Evolutionary conservation across 345 rosid genomes (phyloP).

Genomic region (Camelina sativa): DNA sequence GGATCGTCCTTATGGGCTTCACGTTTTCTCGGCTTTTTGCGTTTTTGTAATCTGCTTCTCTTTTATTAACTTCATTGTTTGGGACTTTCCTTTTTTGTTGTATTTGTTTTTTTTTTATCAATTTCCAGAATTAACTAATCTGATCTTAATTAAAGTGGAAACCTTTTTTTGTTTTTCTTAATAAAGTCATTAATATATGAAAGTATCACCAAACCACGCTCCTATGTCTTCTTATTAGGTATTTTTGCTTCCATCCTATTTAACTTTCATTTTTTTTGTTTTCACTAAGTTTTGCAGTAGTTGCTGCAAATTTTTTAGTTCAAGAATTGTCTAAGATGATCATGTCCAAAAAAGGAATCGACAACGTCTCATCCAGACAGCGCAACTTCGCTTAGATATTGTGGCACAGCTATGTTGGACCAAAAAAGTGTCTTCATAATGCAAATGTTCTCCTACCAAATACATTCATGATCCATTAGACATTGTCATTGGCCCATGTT

Average conservation of each 20-base stretch:
- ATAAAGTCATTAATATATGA: no score
- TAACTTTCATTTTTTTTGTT: neutral
- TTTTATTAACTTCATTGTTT: neutral
- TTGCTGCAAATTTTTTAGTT: neutral
- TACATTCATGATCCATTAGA: neutral
- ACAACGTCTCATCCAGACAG: slow-evolving; percentile 3
- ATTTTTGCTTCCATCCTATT: neutral
- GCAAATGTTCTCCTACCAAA: neutral
- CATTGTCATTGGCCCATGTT: slow-evolving; percentile 3
- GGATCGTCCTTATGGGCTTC: slow-evolving; percentile 34
- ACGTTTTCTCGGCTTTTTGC: slow-evolving; percentile 42
- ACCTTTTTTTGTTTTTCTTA: no score
- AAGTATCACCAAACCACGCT: neutral
- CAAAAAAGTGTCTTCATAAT: slow-evolving; percentile 1
- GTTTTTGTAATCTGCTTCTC: slow-evolving; percentile 23
- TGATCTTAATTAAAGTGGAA: no score
- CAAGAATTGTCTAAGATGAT: neutral
- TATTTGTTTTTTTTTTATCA: neutral
- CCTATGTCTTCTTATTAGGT: neutral
- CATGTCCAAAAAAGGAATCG: neutral
- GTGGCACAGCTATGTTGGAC: slow-evolving; percentile 6
- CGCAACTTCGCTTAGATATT: neutral
- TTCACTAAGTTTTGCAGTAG: neutral
- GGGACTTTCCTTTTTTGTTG: slow-evolving; percentile 21
- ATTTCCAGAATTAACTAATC: no score